phyloP scores from a whole-genome alignment of 257 asterid genomes.

The Sherardia arvensis region DNA sequence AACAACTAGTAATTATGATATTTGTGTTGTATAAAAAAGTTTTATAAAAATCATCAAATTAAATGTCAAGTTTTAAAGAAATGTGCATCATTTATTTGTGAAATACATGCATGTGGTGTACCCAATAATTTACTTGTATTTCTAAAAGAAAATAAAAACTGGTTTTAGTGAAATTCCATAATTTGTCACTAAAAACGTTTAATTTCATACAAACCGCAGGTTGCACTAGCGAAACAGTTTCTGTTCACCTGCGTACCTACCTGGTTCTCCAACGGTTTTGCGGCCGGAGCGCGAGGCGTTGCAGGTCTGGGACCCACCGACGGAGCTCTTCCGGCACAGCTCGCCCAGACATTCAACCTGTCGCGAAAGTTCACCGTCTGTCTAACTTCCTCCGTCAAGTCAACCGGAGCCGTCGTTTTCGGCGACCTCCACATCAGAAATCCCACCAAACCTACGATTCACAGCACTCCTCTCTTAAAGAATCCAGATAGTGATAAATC shows the following conservation, averaged over 20 bases:
- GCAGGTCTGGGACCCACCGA: neutral
- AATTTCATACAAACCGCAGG: no score
- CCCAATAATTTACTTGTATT: no score
- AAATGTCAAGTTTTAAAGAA: no score
- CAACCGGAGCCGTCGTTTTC: neutral
- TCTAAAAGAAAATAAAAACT: no score
- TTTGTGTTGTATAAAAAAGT: no score
- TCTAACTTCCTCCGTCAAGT: neutral
- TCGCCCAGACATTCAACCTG: neutral
- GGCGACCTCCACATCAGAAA: neutral
- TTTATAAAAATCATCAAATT: no score
- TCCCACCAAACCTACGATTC: neutral
- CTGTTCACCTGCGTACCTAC: neutral
- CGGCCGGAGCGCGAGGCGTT: neutral
- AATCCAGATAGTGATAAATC: neutral
- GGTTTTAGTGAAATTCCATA: no score
- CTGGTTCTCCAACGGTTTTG: neutral
- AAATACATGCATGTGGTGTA: no score
- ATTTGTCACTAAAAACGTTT: no score
- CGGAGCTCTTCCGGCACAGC: conserved; percentile 1
- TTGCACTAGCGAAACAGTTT: neutral
- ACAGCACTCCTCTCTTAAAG: neutral
- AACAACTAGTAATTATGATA: no score
- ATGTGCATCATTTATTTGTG: no score
- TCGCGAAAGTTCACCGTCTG: neutral